A percentile compares a stretch with the other conserved stretches of the same genome.
Evolutionary conservation across 495 filamentous ascomycete genomes (phyloP).

Genomic region (Lindgomyces ingoldianus): DNA sequence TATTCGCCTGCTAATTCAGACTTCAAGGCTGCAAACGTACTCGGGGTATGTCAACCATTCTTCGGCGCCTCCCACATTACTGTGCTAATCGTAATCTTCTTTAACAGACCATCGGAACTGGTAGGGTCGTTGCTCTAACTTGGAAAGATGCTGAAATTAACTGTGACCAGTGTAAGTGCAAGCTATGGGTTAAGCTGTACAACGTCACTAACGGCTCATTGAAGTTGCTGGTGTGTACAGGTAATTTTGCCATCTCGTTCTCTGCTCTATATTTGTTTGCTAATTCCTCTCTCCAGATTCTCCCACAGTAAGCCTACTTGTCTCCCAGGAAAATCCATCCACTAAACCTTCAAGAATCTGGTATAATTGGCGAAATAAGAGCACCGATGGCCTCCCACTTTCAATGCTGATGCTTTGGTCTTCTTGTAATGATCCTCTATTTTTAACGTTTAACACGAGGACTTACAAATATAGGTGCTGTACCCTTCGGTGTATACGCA

Average conservation of each 20-base stretch:
- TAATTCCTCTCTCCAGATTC: conserved; percentile 35
- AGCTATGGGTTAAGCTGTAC: conserved; percentile 8
- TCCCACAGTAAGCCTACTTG: conserved; percentile 44
- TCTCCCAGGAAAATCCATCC: conserved; percentile 8
- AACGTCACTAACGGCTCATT: background rate
- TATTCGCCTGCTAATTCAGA: background rate
- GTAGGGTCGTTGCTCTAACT: conserved; percentile 34
- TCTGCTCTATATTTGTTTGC: too few relatives aligned
- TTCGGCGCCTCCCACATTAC: background rate
- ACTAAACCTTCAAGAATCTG: conserved; percentile 52
- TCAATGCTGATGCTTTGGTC: conserved; percentile 78
- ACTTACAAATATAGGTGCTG: conserved; percentile 43
- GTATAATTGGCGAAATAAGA: conserved; percentile 69
- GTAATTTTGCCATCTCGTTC: conserved; percentile 34
- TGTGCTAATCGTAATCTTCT: conserved; percentile 17
- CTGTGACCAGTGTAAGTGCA: conserved; percentile 38
- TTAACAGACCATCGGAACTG: conserved; percentile 50
- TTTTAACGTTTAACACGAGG: background rate
- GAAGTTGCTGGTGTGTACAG: conserved; percentile 54
- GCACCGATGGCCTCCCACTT: conserved; percentile 70
- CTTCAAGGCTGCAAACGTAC: conserved; percentile 50
- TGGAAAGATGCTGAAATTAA: conserved; percentile 21
- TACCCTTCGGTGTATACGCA: conserved; percentile 58
- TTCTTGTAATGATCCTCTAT: conserved; percentile 49
- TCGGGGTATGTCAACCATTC: conserved; percentile 49